A percentile compares a stretch with the other conserved stretches of the same genome.
Evolutionary conservation across 306 rosid genomes (phyloP).

Genomic region (Elaeagnus macrophylla): DNA sequence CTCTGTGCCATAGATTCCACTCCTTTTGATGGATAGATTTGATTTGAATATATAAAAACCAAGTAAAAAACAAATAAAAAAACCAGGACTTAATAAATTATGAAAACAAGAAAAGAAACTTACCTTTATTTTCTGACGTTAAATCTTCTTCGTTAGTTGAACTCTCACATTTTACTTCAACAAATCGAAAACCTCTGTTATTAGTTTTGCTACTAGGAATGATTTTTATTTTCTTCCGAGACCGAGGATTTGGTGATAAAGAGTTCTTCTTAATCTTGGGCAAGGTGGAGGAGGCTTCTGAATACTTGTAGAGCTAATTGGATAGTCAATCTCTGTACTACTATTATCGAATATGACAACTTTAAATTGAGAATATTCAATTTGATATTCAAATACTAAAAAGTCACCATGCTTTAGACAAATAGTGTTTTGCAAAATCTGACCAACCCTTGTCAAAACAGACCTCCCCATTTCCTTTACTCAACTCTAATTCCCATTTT

Average conservation of each 20-base stretch:
- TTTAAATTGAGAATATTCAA: constrained; percentile 11
- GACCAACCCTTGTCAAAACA: constrained; percentile 16
- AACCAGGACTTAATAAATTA: too few species aligned
- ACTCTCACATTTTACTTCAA: too few species aligned
- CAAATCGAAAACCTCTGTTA: too few species aligned
- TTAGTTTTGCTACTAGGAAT: background rate
- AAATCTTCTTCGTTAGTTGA: too few species aligned
- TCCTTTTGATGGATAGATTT: too few species aligned
- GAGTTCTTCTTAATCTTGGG: constrained; percentile 1
- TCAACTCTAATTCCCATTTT: background rate
- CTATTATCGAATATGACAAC: constrained; percentile 11
- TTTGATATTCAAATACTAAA: constrained; percentile 2
- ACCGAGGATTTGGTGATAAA: background rate
- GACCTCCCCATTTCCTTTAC: background rate
- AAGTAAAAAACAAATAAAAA: too few species aligned
- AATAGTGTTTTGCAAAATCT: constrained; percentile 7
- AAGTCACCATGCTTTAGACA: background rate
- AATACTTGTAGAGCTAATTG: too few species aligned
- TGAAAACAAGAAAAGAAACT: too few species aligned
- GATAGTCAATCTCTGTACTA: constrained; percentile 15
- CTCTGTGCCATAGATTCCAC: too few species aligned
- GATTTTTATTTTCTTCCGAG: constrained; percentile 1
- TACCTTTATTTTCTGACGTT: too few species aligned
- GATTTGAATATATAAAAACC: too few species aligned
- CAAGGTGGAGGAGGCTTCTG: too few species aligned